Evolutionary conservation across 345 rosid species (phyloP).

Genomic region (Schrenkiella parvula): DNA sequence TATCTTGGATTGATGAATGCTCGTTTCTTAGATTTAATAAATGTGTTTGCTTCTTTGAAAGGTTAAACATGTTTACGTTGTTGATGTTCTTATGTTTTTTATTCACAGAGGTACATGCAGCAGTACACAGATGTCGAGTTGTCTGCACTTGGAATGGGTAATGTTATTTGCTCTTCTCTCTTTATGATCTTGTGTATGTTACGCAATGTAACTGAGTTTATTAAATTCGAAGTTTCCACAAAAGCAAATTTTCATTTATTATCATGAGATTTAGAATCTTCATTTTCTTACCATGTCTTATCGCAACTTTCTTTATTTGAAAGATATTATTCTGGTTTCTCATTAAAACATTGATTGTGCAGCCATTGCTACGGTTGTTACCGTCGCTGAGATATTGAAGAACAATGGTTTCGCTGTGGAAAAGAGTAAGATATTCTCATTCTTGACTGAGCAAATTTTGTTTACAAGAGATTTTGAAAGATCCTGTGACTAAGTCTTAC

Average conservation of each 20-base stretch:
- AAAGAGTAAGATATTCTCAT: constrained; percentile 53
- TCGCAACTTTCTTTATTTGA: not conserved
- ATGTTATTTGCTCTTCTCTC: not conserved
- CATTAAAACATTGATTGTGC: constrained; percentile 27
- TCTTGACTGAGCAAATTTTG: not conserved
- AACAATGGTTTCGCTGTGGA: constrained; percentile 87
- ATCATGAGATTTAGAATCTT: not conserved
- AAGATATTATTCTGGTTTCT: not conserved
- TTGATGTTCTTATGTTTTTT: not conserved
- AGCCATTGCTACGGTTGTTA: constrained; percentile 92
- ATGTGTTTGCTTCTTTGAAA: not conserved
- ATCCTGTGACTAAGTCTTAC: not conserved
- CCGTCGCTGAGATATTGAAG: constrained; percentile 84
- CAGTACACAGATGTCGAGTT: constrained; percentile 83
- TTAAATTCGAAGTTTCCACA: not conserved
- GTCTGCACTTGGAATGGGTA: constrained; percentile 99
- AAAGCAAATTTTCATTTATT: not conserved
- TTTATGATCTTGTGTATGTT: not conserved
- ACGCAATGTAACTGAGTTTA: constrained; percentile 14
- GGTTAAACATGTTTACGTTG: not conserved
- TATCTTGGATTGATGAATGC: not conserved
- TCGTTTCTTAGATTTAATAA: not conserved
- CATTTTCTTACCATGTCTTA: not conserved
- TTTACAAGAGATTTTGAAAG: not conserved
- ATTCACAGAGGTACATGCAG: constrained; percentile 92